Evolutionary conservation across 2,329 filamentous ascomycete species (phyloP).

Genomic region (Pseudogymnoascus sp.): DNA sequence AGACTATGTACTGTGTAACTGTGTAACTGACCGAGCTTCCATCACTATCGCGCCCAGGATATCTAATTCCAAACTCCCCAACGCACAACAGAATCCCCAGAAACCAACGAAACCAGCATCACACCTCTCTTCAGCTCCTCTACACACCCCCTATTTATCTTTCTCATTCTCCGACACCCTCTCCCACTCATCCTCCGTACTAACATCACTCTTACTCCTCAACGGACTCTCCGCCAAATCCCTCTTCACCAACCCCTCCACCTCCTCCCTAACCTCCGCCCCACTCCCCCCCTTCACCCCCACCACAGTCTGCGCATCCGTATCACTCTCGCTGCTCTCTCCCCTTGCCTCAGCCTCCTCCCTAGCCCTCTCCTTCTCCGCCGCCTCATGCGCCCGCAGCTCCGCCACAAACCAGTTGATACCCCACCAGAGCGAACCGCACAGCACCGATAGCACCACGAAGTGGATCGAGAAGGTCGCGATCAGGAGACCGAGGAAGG

Average conservation of each 20-base stretch:
- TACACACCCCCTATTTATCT: conserved; percentile 35
- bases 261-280: conserved; percentile 18
- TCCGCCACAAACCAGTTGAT: conserved; percentile 95
- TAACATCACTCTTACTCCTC: conserved; percentile 48
- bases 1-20: not conserved
- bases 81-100: not conserved
- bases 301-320: conserved; percentile 46
- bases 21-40: not conserved
- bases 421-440: conserved; percentile 77
- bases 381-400: conserved; percentile 40
- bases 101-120: not conserved
- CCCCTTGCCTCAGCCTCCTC: conserved; percentile 30
- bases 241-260: conserved; percentile 15
- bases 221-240: conserved; percentile 24
- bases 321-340: conserved; percentile 29
- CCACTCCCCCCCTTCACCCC: conserved; percentile 25
- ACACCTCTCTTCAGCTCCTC: not conserved
- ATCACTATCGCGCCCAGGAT: not conserved
- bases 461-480: conserved; percentile 88
- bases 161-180: conserved; percentile 74
- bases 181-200: conserved; percentile 97
- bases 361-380: conserved; percentile 34
- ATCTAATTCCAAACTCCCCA: not conserved
- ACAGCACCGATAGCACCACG: conserved; percentile 68
- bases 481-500: conserved; percentile 67